Evolutionary conservation across 495 filamentous ascomycete species (phyloP), one percentile per base, ranked within the genome.

Genomic region (Trichoderma asperelloides): DNA sequence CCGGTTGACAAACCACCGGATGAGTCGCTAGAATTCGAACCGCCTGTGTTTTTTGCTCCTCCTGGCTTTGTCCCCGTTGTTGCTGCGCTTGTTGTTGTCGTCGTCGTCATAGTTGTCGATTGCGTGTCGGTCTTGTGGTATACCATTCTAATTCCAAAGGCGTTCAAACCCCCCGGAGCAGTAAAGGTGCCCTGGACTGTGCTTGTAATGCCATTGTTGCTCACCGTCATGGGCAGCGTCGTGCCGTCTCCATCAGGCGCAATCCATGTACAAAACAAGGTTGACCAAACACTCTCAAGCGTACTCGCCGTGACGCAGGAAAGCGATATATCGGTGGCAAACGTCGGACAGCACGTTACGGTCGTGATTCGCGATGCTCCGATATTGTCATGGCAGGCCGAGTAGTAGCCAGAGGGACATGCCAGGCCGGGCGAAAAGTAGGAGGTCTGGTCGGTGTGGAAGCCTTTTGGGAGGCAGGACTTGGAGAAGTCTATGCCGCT

Each of bases 351-450:
- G 51, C 74, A 74, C 2, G 72, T 73, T 15, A 75, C 68, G 4
- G 74, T 75, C 9, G 72, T 73, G 66, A 74, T 70, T 33, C 65
- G 68, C 23, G n/a, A 25, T 15, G 70, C 69, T 1, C 69, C 68
- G 4, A 49, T 62, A 41, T 45, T 68, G 40, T 71, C 65, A 13
- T 66, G 65, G 49, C 74, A 74, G 2, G 72, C 72, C 21, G 33
- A 65, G 62, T 55, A 69, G 64, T 74, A 75, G 37, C 72, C 74
- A n/a, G 55, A 57, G 0, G 74, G 74, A 65, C 73, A 75, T 2
- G 64, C 27, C 25, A 74, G 40, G 23, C 74, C 74, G 2, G 74
- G 73, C 5, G 72, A 74, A 66, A 73, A 75, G 66, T 69, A 73
- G 12, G 71, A 65, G 23, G 63, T 68, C n/a, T 41, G 40, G 39